Evolutionary conservation across 192 early-diverging fungal species (phyloP), one percentile per base, ranked within the genome.

Genomic region (Entomortierella beljakovae): DNA sequence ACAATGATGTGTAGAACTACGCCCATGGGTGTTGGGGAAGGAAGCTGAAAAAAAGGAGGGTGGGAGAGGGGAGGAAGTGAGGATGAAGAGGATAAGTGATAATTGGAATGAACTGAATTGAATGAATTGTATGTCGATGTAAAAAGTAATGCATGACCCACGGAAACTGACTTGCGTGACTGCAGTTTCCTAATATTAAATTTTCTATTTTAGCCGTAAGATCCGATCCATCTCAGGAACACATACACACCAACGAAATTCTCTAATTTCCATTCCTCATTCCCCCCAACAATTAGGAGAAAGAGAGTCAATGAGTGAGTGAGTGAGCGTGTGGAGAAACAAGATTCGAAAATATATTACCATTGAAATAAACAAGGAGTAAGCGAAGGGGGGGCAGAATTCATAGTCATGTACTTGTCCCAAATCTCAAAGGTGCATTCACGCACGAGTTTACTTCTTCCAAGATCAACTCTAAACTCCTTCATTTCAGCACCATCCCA

Each of bases 1-100:
- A 79, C 75, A 33, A 79, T 65, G 40, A 79, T 79, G 57, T 79
- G 75, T 20, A 79, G 62, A 34, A 79, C 70, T 20, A 79, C 53
- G 29, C 75, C 75, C 75, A 79, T 79, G 22, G 29, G 35, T 31
- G 20, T 26, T 40, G 28, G 6, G 58, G n/a, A 25, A 53, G 35
- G 32, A 38, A 3, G 40, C 11, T 7, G 22, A 31, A 33, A 35
- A 6, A 31, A n/a, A 42, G n/a, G 5, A 25, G 16, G 57, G 26
- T 13, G 13, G 20, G 23, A 29, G 40, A 31, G 46, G 18, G 11
- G 54, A 31, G 37, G 54, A 57, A n/a, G 48, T 31, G 16, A 50
- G 48, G 48, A 50, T 38, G 6, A 38, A 38, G 13, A 13, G 37
- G 13, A 38, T 2, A 2, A 23, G 20, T 5, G 42, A 23, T 8